Conservation (phyloP, 768 basidiomycete species). For the Hygrophorus russula region DNA sequence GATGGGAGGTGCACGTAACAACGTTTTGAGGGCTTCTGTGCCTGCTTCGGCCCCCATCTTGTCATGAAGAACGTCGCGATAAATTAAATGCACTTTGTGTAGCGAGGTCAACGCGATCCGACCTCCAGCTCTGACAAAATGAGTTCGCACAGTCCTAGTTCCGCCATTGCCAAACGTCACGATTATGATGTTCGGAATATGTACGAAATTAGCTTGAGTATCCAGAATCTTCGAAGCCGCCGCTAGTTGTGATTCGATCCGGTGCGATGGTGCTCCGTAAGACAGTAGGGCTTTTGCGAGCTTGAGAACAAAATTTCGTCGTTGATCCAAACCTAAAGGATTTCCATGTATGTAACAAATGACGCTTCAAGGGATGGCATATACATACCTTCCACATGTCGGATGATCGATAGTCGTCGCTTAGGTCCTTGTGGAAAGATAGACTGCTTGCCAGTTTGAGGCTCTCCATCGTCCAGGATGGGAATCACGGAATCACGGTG, state of each 20-base stretch:
- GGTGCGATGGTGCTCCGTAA: conserved; percentile 93
- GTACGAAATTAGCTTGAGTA: conserved; percentile 74
- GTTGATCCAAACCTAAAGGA: conserved; percentile 29
- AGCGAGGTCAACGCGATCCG: conserved; percentile 75
- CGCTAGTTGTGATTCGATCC: conserved; percentile 80
- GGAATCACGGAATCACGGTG: no score
- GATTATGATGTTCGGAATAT: conserved; percentile 69
- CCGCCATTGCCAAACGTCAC: conserved; percentile 74
- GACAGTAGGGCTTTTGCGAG: conserved; percentile 80
- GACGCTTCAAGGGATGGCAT: neutral
- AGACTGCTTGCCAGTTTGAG: neutral
- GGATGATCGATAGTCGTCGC: conserved; percentile 24
- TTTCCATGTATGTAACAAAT: neutral
- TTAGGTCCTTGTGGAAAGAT: conserved; percentile 7
- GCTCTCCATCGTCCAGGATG: no score
- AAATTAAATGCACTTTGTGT: conserved; percentile 73
- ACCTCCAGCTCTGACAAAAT: conserved; percentile 77
- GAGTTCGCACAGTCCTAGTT: conserved; percentile 60
- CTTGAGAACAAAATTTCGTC: conserved; percentile 70
- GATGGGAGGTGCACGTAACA: conserved; percentile 54
- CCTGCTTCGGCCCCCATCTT: conserved; percentile 65
- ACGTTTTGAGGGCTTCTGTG: conserved; percentile 48
- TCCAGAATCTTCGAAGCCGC: conserved; percentile 72
- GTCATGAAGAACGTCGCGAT: conserved; percentile 81
- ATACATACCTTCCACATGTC: conserved; percentile 34